Conservation (phyloP, 164 flowering plant species). For the Tetrastigma voinierianum region DNA sequence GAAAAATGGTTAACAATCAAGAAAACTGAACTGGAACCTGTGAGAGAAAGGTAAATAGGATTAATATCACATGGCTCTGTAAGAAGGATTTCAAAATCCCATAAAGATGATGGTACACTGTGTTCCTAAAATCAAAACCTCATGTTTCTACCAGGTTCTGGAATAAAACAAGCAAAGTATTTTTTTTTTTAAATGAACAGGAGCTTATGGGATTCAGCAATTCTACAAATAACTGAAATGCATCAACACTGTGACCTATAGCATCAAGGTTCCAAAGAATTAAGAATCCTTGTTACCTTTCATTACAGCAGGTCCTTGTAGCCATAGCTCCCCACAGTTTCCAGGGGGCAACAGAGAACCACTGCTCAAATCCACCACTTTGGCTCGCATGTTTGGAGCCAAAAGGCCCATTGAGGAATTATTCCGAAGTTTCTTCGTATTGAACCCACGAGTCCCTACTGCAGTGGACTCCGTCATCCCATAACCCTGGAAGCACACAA, state of each 20-base stretch:
- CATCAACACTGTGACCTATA: too few relatives aligned
- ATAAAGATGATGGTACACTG: too few relatives aligned
- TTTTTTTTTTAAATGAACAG: too few relatives aligned
- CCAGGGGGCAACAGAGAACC: conserved; percentile 67
- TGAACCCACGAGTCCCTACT: conserved; percentile 80
- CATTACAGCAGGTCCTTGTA: conserved; percentile 71
- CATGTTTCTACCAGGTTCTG: too few relatives aligned
- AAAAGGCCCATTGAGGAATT: conserved; percentile 66
- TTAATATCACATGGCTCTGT: too few relatives aligned
- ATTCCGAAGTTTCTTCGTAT: conserved; percentile 35
- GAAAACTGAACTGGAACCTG: too few relatives aligned
- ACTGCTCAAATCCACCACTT: conserved; percentile 54
- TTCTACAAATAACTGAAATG: background rate
- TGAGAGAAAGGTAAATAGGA: too few relatives aligned
- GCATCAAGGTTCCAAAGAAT: background rate
- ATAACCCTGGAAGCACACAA: conserved; percentile 54
- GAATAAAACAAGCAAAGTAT: too few relatives aligned
- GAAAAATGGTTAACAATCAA: too few relatives aligned
- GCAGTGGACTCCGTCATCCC: conserved; percentile 92
- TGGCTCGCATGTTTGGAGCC: conserved; percentile 79
- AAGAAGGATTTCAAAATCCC: too few relatives aligned
- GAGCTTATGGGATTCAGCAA: background rate
- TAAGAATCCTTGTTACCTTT: conserved; percentile 45
- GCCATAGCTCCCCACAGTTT: conserved; percentile 64
- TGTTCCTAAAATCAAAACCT: too few relatives aligned